phyloP scores from a whole-genome alignment of 2,329 filamentous ascomycete species.

The Exserohilum turcica region DNA sequence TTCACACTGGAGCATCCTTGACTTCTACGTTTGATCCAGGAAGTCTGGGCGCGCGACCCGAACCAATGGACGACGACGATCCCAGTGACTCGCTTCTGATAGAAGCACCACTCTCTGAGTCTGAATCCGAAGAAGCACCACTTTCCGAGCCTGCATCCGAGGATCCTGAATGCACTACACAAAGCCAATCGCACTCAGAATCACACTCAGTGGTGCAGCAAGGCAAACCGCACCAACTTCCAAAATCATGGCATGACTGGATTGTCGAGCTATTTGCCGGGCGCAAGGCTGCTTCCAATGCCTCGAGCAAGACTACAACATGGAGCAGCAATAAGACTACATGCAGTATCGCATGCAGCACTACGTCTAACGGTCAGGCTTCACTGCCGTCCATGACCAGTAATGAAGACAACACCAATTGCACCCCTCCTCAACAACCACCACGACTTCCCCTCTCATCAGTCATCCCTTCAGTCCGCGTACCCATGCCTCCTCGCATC shows the following conservation, averaged over 20 bases:
- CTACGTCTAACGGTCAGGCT: neutral
- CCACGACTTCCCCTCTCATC: constrained; percentile 6
- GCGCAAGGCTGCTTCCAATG: neutral
- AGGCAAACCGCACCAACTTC: neutral
- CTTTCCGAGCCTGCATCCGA: neutral
- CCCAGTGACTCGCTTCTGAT: constrained; percentile 5
- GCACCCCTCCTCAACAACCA: neutral
- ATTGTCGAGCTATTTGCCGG: constrained; percentile 20
- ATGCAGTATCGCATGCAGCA: neutral
- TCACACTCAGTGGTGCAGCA: neutral
- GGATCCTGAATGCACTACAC: neutral
- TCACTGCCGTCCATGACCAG: neutral
- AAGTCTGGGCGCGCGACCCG: neutral
- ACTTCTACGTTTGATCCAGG: neutral
- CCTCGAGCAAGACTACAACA: neutral
- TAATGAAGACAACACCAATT: neutral
- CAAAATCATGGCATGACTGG: constrained; percentile 5
- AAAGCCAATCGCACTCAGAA: neutral
- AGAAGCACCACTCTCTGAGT: neutral
- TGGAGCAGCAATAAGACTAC: neutral
- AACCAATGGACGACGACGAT: neutral
- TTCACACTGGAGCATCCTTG: neutral
- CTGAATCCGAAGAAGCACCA: neutral
- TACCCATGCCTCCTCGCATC: neutral
- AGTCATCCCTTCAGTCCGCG: constrained; percentile 1